Conservation (phyloP, 2,329 filamentous ascomycete genomes). For the Fusarium poae region DNA sequence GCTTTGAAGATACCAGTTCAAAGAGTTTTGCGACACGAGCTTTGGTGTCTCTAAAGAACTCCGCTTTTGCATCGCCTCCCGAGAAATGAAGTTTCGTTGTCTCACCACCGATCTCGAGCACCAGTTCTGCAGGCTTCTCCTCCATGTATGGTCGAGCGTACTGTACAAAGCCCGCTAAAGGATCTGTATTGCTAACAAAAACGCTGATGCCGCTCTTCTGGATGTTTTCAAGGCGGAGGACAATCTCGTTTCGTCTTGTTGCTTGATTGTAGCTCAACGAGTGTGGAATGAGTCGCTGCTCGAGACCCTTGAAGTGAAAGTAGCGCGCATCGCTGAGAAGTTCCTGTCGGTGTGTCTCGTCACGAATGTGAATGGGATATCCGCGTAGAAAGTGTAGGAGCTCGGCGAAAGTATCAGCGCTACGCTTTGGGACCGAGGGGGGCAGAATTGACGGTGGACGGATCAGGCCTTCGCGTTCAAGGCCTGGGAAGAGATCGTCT, state of each 20-base stretch:
- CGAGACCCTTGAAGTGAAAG: constrained; percentile 91
- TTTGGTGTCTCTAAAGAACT: constrained; percentile 80
- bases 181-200: constrained; percentile 55
- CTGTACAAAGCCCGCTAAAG: constrained; percentile 69
- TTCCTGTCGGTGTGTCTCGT: constrained; percentile 80
- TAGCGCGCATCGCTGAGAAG: constrained; percentile 90
- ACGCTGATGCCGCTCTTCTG: constrained; percentile 86
- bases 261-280: constrained; percentile 80
- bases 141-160: constrained; percentile 92
- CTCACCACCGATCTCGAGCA: constrained; percentile 83
- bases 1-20: constrained; percentile 84
- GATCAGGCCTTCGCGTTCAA: constrained; percentile 81
- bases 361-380: constrained; percentile 82
- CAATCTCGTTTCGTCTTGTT: constrained; percentile 78
- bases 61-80: constrained; percentile 62
- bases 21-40: constrained; percentile 79
- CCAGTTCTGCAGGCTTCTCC: constrained; percentile 76
- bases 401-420: constrained; percentile 86
- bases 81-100: constrained; percentile 68
- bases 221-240: constrained; percentile 85
- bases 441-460: constrained; percentile 89
- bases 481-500: constrained; percentile 85
- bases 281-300: constrained; percentile 87
- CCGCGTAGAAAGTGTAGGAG: constrained; percentile 85
- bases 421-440: constrained; percentile 83